Percentiles rank a stretch among this genome's conserved stretches.
These are phyloP conservation scores for Leucosporidium scottii DNA, from an alignment of 768 basidiomycete genomes.

Conservation along the genomic window DNA sequence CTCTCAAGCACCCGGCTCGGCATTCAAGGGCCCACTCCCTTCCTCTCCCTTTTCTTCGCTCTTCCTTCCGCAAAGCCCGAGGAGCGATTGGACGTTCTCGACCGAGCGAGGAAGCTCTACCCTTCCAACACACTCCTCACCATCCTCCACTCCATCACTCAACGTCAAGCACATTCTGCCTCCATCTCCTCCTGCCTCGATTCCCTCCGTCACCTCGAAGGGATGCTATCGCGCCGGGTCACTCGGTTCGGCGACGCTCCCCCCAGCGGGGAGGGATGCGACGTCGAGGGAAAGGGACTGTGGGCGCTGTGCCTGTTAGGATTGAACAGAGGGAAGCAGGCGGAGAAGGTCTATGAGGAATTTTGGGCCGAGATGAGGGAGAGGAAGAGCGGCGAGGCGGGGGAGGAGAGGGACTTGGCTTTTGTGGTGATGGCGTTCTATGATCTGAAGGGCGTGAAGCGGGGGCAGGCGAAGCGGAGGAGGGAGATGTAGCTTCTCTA, in stretches of 20 bases:
- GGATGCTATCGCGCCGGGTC: neutral
- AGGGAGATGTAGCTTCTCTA: too few relatives aligned
- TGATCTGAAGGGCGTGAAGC: neutral
- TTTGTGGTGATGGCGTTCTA: constrained; percentile 12
- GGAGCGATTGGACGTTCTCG: constrained; percentile 7
- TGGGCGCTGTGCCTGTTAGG: constrained; percentile 2
- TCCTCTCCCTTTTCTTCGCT: constrained; percentile 7
- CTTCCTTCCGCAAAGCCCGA: neutral
- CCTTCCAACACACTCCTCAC: constrained; percentile 14
- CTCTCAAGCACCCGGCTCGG: neutral
- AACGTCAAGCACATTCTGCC: neutral
- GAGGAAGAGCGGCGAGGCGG: neutral
- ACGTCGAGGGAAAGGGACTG: neutral
- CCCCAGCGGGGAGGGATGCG: neutral
- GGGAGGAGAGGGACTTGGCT: neutral
- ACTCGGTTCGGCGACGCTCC: neutral
- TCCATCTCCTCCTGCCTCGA: neutral
- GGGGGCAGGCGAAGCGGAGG: too few relatives aligned
- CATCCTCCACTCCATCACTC: constrained; percentile 7
- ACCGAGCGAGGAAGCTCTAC: neutral
- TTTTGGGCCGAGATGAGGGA: constrained; percentile 10
- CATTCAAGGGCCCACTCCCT: constrained; percentile 3
- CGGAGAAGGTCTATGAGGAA: neutral
- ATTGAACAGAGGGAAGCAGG: neutral
- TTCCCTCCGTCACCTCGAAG: neutral